Base-by-base conservation (phyloP, 768 basidiomycete species). In the Lactarius akahatsu region DNA sequence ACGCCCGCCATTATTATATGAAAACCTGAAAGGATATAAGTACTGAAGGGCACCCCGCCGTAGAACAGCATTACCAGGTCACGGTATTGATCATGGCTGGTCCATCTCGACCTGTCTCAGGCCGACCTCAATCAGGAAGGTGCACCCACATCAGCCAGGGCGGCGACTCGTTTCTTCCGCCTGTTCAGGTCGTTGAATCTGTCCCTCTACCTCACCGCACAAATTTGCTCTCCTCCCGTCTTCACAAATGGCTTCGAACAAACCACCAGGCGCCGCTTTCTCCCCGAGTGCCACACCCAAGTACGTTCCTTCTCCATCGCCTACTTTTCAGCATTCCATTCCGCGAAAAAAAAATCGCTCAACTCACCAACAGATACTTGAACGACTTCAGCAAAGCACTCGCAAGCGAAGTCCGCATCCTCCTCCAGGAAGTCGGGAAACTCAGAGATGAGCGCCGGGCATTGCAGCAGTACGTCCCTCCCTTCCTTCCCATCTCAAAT, bases 371-470 rank as follows among this genome's bases (percentile, higher is more conserved):
- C 71, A 82, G 82, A 74, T 85, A 86, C 72, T 72, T 86, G 60
- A 83, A 85, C 68, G 84, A 86, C 71, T 86, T 86, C 72, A 85
- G 83, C 75, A 86, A 86, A 70, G 85, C 85, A 1, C 81, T 86
- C 45, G 85, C 85, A 10, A 74, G 80, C 62, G 85, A 86, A 73
- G 84, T 86, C n/a, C 82, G 85, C 41, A 85, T 86, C 62, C 79
- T 86, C 18, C 80, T 86, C 30, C 80, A 81, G 26, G 85, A 86
- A 70, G 85, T 86, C 20, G 85, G 85, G 30, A 84, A 86, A 70
- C 79, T 86, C 30, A 78, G 85, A 60, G 85, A 86, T 62, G 85
- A 86, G 73, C 81, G 85, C 54, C 75, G 84, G 36, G 80, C 82
- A 54, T 74, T 86, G 65, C 85, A 86, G 66, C 83, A 82, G 85